Base-by-base conservation (phyloP, 345 rosid genomes). In the Citrus reticulata region DNA sequence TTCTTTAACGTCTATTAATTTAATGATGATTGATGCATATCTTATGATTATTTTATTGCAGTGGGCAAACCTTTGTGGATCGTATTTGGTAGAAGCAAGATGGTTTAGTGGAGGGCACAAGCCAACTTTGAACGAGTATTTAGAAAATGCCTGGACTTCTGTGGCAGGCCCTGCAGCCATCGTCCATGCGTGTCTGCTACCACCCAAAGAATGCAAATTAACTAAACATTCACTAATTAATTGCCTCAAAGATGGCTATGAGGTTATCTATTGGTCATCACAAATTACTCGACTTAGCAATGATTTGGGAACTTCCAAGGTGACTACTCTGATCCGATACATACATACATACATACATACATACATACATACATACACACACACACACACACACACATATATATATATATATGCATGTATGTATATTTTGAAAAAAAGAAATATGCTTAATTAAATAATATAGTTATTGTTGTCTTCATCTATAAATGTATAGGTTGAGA, bases 271-370 rank as follows among this genome's bases (percentile, higher is more conserved):
- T 40, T 74, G 68, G 77, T 60, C 77, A 4, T 39, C 68, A 24
- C 37, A 39, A 5, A 60, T 60, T 39, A 16, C 55, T 59, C 55
- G 77, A 14, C 67, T 73, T 6, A 1, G 35, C 22, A 19, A 59
- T 39, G 77, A 73, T 59, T 35, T 59, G 54, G 77, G 77, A 42
- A 73, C 77, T 5, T 73, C 68, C 30, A 2, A 3, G 67, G 77
- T 73, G 49, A 42, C 49, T 42, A 10, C 3, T 42, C 49, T 10
- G 16, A 42, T 32, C 34, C 4, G 34, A 32, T 32, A 32, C 34
- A 4, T 30, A 30, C 32, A 30, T 30, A 30, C 32, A 30, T 32
- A 32, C 5, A 0, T 32, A 32, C 5, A 4, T 32, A 32, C 34
- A 4, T 32, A 32, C 34, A 0, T 32, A 32, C 4, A 30, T 3